Percentiles rank a stretch among this genome's conserved stretches.
Evolutionary conservation across 169 alveolate species (phyloP).

Genomic region (Eimeria falciformis): DNA sequence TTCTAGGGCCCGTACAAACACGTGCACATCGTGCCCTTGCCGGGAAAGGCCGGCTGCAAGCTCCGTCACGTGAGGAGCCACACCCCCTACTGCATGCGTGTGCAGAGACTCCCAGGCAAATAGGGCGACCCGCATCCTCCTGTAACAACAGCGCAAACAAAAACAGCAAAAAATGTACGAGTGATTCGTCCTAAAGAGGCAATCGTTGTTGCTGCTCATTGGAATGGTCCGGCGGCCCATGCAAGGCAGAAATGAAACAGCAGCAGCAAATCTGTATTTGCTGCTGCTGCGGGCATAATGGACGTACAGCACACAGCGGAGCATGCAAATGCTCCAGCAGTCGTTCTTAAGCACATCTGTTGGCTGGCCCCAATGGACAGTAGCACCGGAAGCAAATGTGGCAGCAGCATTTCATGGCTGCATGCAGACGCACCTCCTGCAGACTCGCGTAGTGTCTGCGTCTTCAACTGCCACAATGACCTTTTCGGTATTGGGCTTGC

Average conservation of each 20-base stretch:
- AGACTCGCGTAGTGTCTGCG: constrained; percentile 74
- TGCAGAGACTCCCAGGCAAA: constrained; percentile 87
- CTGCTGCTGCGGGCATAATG: no score
- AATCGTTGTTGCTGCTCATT: no score
- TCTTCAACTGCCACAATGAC: constrained; percentile 71
- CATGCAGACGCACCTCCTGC: constrained; percentile 55
- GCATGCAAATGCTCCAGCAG: no score
- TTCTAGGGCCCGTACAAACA: constrained; percentile 83
- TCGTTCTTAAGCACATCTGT: no score
- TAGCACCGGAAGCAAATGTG: no score
- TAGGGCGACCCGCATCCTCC: constrained; percentile 82
- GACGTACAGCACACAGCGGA: no score
- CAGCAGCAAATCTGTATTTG: no score
- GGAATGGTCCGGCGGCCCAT: no score
- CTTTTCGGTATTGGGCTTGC: constrained; percentile 75
- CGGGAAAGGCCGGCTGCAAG: constrained; percentile 84
- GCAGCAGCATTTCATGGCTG: not conserved
- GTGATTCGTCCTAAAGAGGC: no score
- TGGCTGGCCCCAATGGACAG: no score
- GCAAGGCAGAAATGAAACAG: no score
- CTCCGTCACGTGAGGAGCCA: constrained; percentile 87
- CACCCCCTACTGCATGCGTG: constrained; percentile 86
- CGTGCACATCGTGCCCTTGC: constrained; percentile 87
- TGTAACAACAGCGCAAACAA: constrained; percentile 2
- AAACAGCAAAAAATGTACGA: not conserved